phyloP scores from a whole-genome alignment of 345 rosid species.

The Psidium friedrichsthalianum region DNA sequence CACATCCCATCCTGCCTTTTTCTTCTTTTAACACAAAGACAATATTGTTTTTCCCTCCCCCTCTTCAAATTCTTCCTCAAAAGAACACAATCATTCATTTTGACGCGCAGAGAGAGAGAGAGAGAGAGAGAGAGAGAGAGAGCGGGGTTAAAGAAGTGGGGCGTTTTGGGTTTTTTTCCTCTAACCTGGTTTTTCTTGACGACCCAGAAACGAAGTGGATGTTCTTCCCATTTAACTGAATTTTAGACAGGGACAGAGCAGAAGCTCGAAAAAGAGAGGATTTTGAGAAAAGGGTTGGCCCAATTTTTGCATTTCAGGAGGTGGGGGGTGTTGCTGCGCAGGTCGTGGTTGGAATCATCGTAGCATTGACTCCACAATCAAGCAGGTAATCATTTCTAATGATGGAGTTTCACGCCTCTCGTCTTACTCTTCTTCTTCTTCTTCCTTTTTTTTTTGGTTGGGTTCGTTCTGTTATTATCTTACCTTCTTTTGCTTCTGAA shows the following conservation, averaged over 20 bases:
- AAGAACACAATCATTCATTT: slow-evolving; percentile 23
- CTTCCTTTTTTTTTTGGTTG: background rate
- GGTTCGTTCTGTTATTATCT: background rate
- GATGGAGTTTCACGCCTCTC: background rate
- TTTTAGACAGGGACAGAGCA: background rate
- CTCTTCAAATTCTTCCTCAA: slow-evolving; percentile 2
- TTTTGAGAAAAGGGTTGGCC: background rate
- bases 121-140: background rate
- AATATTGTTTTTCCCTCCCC: background rate
- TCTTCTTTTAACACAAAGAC: background rate
- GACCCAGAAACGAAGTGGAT: slow-evolving; percentile 3
- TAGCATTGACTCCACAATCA: slow-evolving; percentile 39
- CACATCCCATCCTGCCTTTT: background rate
- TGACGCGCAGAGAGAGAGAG: slow-evolving; percentile 2
- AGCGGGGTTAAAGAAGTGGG: background rate
- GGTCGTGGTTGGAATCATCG: slow-evolving; percentile 30
- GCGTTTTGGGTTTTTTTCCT: background rate
- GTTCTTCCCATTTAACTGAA: background rate
- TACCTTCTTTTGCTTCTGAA: background rate
- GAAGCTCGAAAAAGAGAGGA: slow-evolving; percentile 6
- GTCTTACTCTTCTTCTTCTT: background rate
- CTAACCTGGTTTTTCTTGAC: background rate
- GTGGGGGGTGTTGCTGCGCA: slow-evolving; percentile 11
- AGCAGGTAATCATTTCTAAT: slow-evolving; percentile 30
- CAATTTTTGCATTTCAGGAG: background rate